A percentile compares a stretch with the other conserved stretches of the same genome.
Conservation (phyloP, 2,329 filamentous ascomycete genomes). For the Colletotrichum liaoningense region DNA sequence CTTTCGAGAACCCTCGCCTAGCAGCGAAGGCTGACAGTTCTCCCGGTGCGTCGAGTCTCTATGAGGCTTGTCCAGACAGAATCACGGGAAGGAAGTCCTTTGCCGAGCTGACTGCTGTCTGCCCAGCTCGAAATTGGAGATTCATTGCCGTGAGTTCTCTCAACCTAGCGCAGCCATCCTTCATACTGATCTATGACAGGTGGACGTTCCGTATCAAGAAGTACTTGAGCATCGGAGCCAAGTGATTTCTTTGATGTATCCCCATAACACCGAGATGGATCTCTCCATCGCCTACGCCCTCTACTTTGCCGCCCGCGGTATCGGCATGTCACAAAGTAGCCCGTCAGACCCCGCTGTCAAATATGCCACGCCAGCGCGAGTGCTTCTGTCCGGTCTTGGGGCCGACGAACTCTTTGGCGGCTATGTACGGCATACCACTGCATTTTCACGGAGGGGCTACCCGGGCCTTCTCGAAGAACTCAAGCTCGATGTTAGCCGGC, state of each 20-base stretch:
- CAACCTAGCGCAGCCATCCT: constrained; percentile 10
- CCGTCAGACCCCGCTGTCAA: constrained; percentile 40
- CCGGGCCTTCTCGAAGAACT: constrained; percentile 82
- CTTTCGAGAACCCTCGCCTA: constrained; percentile 91
- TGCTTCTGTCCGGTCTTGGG: constrained; percentile 91
- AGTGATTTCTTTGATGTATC: constrained; percentile 84
- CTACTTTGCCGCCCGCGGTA: constrained; percentile 91
- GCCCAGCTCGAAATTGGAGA: constrained; percentile 80
- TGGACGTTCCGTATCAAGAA: constrained; percentile 86
- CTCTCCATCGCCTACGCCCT: constrained; percentile 92
- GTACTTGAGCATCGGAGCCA: constrained; percentile 74
- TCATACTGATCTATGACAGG: constrained; percentile 47
- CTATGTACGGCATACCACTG: constrained; percentile 85
- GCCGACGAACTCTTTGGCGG: constrained; percentile 97
- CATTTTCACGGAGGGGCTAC: constrained; percentile 78
- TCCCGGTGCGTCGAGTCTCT: constrained; percentile 58
- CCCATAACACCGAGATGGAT: constrained; percentile 99
- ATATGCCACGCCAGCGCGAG: constrained; percentile 80
- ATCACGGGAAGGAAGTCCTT: constrained; percentile 85
- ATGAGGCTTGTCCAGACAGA: constrained; percentile 90
- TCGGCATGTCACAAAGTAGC: constrained; percentile 58
- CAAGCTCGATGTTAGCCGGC: constrained; percentile 82
- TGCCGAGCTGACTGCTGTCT: constrained; percentile 77
- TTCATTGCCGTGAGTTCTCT: constrained; percentile 74
- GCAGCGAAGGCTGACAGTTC: constrained; percentile 58